Conservation (phyloP, 345 rosid genomes). For the Eucalyptus regnans region DNA sequence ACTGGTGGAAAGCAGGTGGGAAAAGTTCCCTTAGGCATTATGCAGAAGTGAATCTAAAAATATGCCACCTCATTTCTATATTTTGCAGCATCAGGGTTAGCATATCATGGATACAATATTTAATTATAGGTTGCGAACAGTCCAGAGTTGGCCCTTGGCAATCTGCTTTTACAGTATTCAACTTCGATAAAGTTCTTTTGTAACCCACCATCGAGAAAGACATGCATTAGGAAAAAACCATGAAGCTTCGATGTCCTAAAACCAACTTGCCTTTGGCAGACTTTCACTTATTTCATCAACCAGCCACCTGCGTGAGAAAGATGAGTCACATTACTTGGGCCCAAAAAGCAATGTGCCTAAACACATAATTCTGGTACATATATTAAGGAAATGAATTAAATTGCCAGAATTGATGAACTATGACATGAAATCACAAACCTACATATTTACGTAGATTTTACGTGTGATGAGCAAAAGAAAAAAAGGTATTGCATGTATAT, state of each 20-base stretch:
- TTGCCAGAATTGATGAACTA: neutral
- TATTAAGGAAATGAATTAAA: neutral
- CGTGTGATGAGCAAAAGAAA: neutral
- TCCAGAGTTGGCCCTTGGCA: neutral
- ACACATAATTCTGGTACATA: neutral
- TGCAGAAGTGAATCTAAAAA: neutral
- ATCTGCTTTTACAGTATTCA: neutral
- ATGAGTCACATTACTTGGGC: neutral
- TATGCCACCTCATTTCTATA: neutral
- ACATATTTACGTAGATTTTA: neutral
- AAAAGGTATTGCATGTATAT: neutral
- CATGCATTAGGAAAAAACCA: neutral
- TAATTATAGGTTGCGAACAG: neutral
- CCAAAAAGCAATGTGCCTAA: neutral
- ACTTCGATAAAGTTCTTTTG: neutral
- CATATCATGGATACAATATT: neutral
- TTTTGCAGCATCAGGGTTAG: neutral
- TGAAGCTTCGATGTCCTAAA: neutral
- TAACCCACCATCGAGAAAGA: neutral
- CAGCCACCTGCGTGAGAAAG: constrained; percentile 67
- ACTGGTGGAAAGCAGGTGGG: neutral
- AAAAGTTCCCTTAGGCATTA: neutral
- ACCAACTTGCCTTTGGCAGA: constrained; percentile 72
- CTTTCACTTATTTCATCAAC: constrained; percentile 84
- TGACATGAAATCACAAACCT: neutral